These are phyloP conservation scores for Lasiosphaeria ovina DNA, from an alignment of 495 filamentous ascomycete species.

Conservation along the genomic window DNA sequence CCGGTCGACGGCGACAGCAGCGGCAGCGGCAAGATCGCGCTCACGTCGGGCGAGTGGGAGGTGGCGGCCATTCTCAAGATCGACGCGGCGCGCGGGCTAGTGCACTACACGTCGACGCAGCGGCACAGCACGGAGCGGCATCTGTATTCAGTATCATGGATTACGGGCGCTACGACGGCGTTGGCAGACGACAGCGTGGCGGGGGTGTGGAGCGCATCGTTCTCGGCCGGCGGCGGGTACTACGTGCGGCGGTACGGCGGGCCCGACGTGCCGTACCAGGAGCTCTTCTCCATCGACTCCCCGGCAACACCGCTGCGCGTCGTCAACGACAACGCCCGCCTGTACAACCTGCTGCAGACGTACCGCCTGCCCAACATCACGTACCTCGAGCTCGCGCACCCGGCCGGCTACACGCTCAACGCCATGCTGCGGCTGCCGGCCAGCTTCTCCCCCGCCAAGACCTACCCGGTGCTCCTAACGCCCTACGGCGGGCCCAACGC, in stretches of 20 bases:
- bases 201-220: conserved; percentile 54
- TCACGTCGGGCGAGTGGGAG: conserved; percentile 58
- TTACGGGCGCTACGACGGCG: conserved; percentile 43
- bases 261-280: conserved; percentile 56
- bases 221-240: conserved; percentile 50
- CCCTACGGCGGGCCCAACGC: conserved; percentile 57
- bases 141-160: conserved; percentile 51
- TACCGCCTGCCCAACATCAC: conserved; percentile 53
- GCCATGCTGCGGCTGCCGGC: conserved; percentile 49
- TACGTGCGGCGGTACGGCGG: conserved; percentile 57
- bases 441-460: conserved; percentile 49
- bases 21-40: conserved; percentile 39
- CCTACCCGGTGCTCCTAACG: conserved; percentile 56
- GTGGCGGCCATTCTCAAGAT: conserved; percentile 50
- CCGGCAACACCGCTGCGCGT: conserved; percentile 44
- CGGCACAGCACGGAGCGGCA: conserved; percentile 55
- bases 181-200: conserved; percentile 50
- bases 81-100: conserved; percentile 44
- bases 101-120: conserved; percentile 57
- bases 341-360: conserved; percentile 42
- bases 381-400: conserved; percentile 48
- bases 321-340: conserved; percentile 48
- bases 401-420: conserved; percentile 48
- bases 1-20: conserved; percentile 47
- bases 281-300: conserved; percentile 48